Percentiles rank a stretch among this genome's conserved stretches.
These are phyloP conservation scores for Pythium chondricola DNA, from an alignment of 352 stramenopile genomes.

Conservation along the genomic window DNA sequence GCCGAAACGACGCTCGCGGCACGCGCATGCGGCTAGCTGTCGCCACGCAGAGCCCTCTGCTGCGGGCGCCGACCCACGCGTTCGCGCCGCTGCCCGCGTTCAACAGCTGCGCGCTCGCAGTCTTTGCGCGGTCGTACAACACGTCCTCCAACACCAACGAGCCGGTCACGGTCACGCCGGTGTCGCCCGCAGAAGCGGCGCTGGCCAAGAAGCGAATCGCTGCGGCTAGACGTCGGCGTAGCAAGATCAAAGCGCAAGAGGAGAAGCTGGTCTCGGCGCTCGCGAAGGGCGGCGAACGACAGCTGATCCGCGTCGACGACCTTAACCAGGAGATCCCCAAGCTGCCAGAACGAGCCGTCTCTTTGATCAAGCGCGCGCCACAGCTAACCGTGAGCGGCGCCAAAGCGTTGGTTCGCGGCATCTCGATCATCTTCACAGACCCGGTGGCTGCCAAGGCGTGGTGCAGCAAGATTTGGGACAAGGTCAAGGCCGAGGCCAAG, in stretches of 20 bases:
- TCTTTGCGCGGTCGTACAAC: constrained; percentile 37
- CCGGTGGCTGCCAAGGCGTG: constrained; percentile 57
- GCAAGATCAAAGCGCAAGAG: constrained; percentile 78
- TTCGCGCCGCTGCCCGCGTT: constrained; percentile 9
- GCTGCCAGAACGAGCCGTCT: constrained; percentile 56
- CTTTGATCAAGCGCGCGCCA: constrained; percentile 63
- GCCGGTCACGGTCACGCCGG: constrained; percentile 22
- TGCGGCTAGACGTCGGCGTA: constrained; percentile 54
- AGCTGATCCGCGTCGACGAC: constrained; percentile 73
- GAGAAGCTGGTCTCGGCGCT: constrained; percentile 72
- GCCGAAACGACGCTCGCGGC: constrained; percentile 11
- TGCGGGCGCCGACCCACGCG: neutral
- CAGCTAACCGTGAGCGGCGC: constrained; percentile 47
- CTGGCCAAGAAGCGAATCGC: constrained; percentile 77
- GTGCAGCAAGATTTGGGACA: constrained; percentile 62
- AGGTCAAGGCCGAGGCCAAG: constrained; percentile 88
- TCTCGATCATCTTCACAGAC: constrained; percentile 60
- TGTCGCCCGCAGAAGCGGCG: constrained; percentile 32
- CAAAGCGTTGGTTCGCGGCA: constrained; percentile 47
- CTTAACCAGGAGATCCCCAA: constrained; percentile 75
- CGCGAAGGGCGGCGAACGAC: constrained; percentile 71
- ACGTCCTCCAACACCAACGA: constrained; percentile 23
- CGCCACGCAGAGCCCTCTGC: constrained; percentile 7
- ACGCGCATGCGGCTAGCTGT: constrained; percentile 10
- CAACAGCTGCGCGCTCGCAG: constrained; percentile 20